Conservation (phyloP, 306 rosid species). For the Begonia loranthoides region DNA sequence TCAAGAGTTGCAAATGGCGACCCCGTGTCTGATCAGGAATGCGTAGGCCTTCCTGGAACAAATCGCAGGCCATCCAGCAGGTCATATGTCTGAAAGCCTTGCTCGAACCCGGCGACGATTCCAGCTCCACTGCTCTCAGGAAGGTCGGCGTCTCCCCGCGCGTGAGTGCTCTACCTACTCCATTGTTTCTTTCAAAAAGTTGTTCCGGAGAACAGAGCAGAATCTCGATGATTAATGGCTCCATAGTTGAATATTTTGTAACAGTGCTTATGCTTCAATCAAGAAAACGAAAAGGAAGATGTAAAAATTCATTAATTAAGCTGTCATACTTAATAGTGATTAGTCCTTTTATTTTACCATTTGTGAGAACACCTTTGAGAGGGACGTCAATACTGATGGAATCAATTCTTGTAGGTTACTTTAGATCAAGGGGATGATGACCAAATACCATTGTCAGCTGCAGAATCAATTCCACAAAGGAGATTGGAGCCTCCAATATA, state of each 20-base stretch:
- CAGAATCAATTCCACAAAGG: conserved; percentile 25
- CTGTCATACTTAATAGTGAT: background rate
- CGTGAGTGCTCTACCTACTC: background rate
- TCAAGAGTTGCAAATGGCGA: conserved; percentile 5
- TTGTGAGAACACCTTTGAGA: background rate
- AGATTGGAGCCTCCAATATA: conserved; percentile 36
- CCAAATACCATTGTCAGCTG: conserved; percentile 23
- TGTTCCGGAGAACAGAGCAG: background rate
- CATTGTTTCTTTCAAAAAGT: background rate
- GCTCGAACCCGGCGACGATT: conserved; percentile 62
- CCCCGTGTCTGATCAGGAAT: conserved; percentile 97
- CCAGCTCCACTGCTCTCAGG: conserved; percentile 38
- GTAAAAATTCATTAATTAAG: background rate
- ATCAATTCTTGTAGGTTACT: conserved; percentile 23
- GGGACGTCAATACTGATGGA: no score
- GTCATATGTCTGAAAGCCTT: conserved; percentile 89
- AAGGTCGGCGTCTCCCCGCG: conserved; percentile 10
- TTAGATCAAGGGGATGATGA: conserved; percentile 39
- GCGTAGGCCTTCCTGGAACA: conserved; percentile 99
- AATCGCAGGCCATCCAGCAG: conserved; percentile 99
- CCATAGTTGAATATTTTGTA: background rate
- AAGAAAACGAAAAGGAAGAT: background rate
- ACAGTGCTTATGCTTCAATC: no score
- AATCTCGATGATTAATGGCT: background rate
- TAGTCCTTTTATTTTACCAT: background rate